Evolutionary conservation across 305 asterid genomes (phyloP).

Genomic region (Fraxinus nigra): DNA sequence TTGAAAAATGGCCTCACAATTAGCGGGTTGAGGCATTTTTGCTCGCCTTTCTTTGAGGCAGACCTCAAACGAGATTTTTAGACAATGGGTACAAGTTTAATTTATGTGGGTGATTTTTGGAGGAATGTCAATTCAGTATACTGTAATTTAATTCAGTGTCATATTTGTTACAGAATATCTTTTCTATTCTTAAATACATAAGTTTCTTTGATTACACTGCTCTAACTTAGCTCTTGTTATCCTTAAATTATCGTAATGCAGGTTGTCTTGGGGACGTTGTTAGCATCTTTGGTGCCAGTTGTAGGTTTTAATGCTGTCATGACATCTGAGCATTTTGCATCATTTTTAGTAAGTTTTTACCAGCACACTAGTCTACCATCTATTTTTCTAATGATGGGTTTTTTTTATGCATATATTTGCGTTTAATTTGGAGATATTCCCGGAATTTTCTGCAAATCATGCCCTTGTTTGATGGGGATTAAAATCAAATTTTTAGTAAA

Average conservation of each 20-base stretch:
- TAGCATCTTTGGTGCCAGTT: slow-evolving; percentile 92
- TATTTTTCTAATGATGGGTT: neutral
- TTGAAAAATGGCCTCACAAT: neutral
- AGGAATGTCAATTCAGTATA: neutral
- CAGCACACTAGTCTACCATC: neutral
- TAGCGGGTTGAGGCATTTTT: neutral
- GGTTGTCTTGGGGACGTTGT: slow-evolving; percentile 85
- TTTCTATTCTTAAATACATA: slow-evolving; percentile 1
- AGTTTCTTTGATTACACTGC: slow-evolving; percentile 15
- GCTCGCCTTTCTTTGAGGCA: neutral
- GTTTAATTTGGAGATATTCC: neutral
- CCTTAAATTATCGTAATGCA: slow-evolving; percentile 30
- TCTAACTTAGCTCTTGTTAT: slow-evolving; percentile 12
- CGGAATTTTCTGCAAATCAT: neutral
- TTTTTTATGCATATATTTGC: neutral
- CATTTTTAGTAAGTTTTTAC: slow-evolving; percentile 68
- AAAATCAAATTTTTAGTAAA: too few species aligned
- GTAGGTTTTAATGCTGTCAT: slow-evolving; percentile 96
- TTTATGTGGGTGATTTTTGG: neutral
- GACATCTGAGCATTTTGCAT: slow-evolving; percentile 98
- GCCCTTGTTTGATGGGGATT: too few species aligned
- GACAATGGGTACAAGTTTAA: neutral
- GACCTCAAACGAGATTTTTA: neutral
- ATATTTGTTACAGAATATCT: neutral
- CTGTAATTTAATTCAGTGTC: neutral